A percentile compares a stretch with the other conserved stretches of the same genome.
Evolutionary conservation across 768 basidiomycete genomes (phyloP).

Genomic region (Udeniomyces megalosporus): DNA sequence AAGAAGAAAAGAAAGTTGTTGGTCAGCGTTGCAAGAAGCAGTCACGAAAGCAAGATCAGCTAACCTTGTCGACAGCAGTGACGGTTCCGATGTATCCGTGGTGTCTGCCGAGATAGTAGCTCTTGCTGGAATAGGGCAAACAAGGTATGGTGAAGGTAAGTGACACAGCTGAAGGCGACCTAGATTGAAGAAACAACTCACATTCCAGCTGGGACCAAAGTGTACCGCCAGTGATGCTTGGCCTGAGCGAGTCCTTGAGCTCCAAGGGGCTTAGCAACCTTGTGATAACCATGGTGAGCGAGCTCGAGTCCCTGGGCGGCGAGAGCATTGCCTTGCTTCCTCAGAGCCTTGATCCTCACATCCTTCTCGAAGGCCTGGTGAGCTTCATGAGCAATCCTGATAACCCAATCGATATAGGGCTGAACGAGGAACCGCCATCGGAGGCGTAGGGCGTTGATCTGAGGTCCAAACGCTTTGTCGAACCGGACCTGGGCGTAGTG

Average conservation of each 20-base stretch:
- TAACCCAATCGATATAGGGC: conserved; percentile 23
- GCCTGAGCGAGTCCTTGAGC: too few relatives aligned
- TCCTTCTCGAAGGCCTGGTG: not conserved
- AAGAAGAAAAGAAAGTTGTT: not conserved
- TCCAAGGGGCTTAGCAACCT: too few relatives aligned
- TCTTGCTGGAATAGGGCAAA: not conserved
- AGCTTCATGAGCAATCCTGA: not conserved
- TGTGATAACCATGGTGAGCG: too few relatives aligned
- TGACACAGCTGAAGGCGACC: too few relatives aligned
- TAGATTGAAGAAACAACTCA: too few relatives aligned
- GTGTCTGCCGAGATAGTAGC: not conserved
- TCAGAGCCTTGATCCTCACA: not conserved
- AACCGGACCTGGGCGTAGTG: conserved; percentile 5
- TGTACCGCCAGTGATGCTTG: too few relatives aligned
- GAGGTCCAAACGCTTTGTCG: not conserved
- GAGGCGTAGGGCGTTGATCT: conserved; percentile 14
- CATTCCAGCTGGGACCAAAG: too few relatives aligned
- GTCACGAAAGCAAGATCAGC: not conserved
- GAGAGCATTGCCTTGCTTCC: not conserved
- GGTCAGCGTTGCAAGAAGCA: not conserved
- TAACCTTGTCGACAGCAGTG: not conserved
- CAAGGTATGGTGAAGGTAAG: too few relatives aligned
- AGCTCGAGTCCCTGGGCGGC: not conserved
- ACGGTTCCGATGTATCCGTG: not conserved
- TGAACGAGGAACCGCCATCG: conserved; percentile 21